Conservation (phyloP, 495 filamentous ascomycete genomes). For the Penicillium chermesinum region DNA sequence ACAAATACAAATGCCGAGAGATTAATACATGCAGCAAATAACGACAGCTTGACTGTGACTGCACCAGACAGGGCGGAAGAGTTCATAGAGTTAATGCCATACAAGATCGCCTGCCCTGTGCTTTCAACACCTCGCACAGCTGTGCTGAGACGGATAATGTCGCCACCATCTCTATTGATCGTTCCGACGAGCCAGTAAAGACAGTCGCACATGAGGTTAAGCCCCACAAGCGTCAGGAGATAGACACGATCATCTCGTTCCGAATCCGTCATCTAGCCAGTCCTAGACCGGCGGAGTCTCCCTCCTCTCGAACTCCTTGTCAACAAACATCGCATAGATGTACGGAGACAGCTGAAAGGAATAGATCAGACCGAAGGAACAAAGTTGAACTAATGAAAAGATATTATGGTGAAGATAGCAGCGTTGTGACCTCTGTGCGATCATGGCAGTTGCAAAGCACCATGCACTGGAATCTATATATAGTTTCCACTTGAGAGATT, state of each 20-base stretch:
- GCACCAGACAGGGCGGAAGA: not conserved
- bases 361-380: constrained; percentile 1
- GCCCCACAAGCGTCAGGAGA: constrained; percentile 33
- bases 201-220: constrained; percentile 42
- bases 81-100: constrained; percentile 44
- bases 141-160: constrained; percentile 51
- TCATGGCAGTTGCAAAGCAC: too few relatives aligned
- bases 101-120: constrained; percentile 56
- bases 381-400: too few relatives aligned
- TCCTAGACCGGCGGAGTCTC: not conserved
- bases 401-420: too few relatives aligned
- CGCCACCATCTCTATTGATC: constrained; percentile 49
- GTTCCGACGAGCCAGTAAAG: constrained; percentile 57
- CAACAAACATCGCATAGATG: constrained; percentile 3
- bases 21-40: not conserved
- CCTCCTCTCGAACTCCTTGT: constrained; percentile 1
- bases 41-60: not conserved
- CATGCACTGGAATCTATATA: too few relatives aligned
- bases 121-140: constrained; percentile 57
- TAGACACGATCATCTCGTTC: constrained; percentile 41
- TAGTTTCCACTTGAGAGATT: too few relatives aligned
- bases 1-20: not conserved
- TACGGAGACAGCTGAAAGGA: constrained; percentile 1
- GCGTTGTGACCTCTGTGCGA: too few relatives aligned
- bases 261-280: constrained; percentile 25